Percentiles rank a stretch among this genome's conserved stretches.
Evolutionary conservation across 176 grass and related monocot genomes (phyloP).

Genomic region (Carex littledalei): DNA sequence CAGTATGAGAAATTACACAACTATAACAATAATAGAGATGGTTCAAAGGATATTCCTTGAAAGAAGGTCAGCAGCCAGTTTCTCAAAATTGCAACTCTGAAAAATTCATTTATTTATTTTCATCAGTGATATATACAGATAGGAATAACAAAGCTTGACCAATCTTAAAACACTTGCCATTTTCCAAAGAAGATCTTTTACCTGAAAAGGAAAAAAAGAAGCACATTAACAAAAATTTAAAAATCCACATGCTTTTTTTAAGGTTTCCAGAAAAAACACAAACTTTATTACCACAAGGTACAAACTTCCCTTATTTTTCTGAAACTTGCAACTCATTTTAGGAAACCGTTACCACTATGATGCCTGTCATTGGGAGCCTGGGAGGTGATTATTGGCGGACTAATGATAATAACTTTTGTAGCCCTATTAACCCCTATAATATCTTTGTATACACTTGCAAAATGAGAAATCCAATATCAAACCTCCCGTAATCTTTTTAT

Average conservation of each 20-base stretch:
- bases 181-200: conserved; percentile 86
- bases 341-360: not conserved
- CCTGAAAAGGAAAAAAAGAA: conserved; percentile 36
- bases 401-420: not conserved
- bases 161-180: conserved; percentile 50
- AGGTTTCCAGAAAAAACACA: not conserved
- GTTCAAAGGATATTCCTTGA: conserved; percentile 90
- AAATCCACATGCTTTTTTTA: not conserved
- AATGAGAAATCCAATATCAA: not conserved
- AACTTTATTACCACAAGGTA: not conserved
- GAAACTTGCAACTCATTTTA: not conserved
- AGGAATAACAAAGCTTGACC: not conserved
- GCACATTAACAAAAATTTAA: conserved; percentile 12
- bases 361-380: not conserved
- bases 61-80: conserved; percentile 79
- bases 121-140: not conserved
- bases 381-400: not conserved
- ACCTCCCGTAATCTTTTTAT: not conserved
- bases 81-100: conserved; percentile 88
- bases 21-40: not conserved
- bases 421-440: not conserved
- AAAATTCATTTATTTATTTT: conserved; percentile 26
- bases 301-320: not conserved
- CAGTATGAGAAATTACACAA: not conserved
- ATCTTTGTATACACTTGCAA: not conserved